These are phyloP conservation scores for Pythium aquatile DNA, from an alignment of 352 stramenopile species.

Conservation along the genomic window DNA sequence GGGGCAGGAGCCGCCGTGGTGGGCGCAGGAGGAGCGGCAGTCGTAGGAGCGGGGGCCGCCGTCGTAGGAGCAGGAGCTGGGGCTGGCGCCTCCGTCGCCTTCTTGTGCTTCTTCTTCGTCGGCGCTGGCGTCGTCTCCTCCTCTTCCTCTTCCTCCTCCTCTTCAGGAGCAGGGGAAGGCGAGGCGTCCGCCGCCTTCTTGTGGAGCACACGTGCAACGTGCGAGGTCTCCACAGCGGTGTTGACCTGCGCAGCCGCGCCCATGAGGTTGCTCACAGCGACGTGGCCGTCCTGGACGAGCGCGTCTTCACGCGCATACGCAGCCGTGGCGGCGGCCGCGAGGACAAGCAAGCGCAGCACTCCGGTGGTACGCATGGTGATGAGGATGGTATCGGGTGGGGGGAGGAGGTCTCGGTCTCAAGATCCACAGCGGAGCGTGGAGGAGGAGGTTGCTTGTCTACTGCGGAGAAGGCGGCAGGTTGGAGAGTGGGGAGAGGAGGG, in stretches of 20 bases:
- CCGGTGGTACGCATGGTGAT: slow-evolving; percentile 54
- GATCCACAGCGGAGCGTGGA: neutral
- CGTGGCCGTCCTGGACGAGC: slow-evolving; percentile 17
- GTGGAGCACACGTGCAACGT: slow-evolving; percentile 24
- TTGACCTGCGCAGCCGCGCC: neutral
- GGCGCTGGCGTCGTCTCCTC: slow-evolving; percentile 15
- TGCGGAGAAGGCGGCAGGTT: slow-evolving; percentile 9
- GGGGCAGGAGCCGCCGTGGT: slow-evolving; percentile 10
- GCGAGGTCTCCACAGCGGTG: neutral
- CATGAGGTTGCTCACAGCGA: slow-evolving; percentile 11
- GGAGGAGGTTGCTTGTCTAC: neutral
- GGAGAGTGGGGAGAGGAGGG: slow-evolving; percentile 12
- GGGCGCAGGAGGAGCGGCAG: slow-evolving; percentile 1
- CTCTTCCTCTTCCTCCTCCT: slow-evolving; percentile 26
- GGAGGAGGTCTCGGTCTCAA: neutral
- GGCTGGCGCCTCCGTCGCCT: slow-evolving; percentile 5
- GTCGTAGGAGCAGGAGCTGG: neutral
- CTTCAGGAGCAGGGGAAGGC: slow-evolving; percentile 8
- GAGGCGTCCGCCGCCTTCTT: slow-evolving; percentile 21
- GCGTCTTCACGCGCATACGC: slow-evolving; percentile 32
- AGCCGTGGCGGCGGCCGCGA: slow-evolving; percentile 47
- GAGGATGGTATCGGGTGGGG: neutral
- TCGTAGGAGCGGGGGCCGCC: slow-evolving; percentile 5
- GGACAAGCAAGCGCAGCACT: slow-evolving; percentile 51
- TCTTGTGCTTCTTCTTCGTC: slow-evolving; percentile 21